These are phyloP conservation scores for Rosa chinensis DNA, from an alignment of 306 rosid species.

Conservation along the genomic window DNA sequence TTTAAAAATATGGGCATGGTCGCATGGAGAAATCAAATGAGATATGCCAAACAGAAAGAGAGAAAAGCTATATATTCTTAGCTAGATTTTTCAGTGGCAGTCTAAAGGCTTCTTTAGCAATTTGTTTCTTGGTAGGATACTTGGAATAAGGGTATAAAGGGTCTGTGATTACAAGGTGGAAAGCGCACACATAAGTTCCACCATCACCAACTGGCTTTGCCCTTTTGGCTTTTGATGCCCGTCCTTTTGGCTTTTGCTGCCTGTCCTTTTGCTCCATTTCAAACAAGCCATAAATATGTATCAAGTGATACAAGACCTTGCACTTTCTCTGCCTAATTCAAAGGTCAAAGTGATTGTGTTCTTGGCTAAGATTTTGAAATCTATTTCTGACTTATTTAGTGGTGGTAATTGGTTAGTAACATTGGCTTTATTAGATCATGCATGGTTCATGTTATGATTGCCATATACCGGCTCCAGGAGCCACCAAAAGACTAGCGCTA, in stretches of 20 bases:
- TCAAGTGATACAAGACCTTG: neutral
- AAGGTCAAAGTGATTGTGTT: constrained; percentile 7
- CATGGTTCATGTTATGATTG: neutral
- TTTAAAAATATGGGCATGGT: constrained; percentile 12
- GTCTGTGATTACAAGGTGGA: constrained; percentile 17
- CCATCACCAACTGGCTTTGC: constrained; percentile 21
- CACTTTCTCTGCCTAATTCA: neutral
- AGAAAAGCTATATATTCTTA: constrained; percentile 9
- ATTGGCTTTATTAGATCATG: neutral
- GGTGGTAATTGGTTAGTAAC: neutral
- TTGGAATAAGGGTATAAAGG: constrained; percentile 9
- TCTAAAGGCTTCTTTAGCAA: constrained; percentile 2
- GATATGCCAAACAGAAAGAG: constrained; percentile 6
- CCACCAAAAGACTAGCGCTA: neutral
- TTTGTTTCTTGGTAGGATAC: constrained; percentile 13
- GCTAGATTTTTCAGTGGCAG: constrained; percentile 9
- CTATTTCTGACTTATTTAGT: neutral
- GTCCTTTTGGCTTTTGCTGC: neutral
- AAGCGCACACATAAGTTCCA: constrained; percentile 19
- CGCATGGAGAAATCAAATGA: constrained; percentile 6
- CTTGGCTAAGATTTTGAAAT: neutral
- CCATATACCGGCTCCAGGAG: neutral
- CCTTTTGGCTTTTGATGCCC: too few species aligned
- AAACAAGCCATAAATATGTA: neutral
- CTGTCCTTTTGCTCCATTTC: constrained; percentile 5